Conservation (phyloP, 129 eudicot genomes). For the Mikania micrantha region DNA sequence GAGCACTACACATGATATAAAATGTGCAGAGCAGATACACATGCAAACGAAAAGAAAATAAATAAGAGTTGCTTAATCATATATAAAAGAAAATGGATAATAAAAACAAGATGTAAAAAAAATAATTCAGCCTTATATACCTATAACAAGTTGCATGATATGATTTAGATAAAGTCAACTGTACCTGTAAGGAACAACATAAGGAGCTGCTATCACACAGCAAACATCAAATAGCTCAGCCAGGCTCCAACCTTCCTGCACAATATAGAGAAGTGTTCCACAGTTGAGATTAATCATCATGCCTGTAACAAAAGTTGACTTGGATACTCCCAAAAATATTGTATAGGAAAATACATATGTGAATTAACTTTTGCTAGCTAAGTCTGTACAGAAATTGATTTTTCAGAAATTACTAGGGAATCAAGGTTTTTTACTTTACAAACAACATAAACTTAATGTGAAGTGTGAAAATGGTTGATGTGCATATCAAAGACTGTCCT, state of each 20-base stretch:
- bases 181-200: conserved; percentile 88
- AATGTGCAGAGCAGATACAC: not conserved
- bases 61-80: not conserved
- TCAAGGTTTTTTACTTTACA: not conserved
- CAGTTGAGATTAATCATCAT: conserved; percentile 8
- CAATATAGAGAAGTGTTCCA: not conserved
- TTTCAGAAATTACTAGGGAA: not conserved
- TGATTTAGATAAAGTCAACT: not conserved
- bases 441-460: not conserved
- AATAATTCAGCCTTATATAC: not conserved
- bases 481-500: not conserved
- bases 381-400: not conserved
- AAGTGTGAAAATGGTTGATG: not conserved
- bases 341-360: not conserved
- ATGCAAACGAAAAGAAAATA: not conserved
- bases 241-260: conserved; percentile 98
- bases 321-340: not conserved
- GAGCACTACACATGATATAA: conserved; percentile 50
- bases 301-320: conserved; percentile 1
- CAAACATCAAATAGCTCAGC: conserved; percentile 74
- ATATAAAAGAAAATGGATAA: not conserved
- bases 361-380: not conserved
- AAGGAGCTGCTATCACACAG: conserved; percentile 92
- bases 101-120: not conserved
- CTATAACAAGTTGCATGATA: conserved; percentile 4